Evolutionary conservation across 305 asterid species (phyloP).

Genomic region (Solanum hybrid): DNA sequence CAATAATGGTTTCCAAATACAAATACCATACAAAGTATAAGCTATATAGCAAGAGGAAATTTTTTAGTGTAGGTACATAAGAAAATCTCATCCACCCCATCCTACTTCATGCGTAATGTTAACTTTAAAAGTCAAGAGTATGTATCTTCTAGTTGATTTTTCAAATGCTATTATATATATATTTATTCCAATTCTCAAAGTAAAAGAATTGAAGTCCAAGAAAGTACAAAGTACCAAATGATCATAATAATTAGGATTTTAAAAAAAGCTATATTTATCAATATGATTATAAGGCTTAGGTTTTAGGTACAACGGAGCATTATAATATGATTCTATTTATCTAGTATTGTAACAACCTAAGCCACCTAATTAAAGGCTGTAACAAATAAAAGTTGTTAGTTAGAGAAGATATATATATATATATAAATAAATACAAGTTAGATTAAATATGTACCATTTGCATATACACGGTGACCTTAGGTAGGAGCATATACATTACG

Average conservation of each 20-base stretch:
- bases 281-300: neutral
- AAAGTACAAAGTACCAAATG: neutral
- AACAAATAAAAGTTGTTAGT: neutral
- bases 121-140: neutral
- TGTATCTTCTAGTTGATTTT: neutral
- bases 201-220: neutral
- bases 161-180: neutral
- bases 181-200: neutral
- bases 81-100: neutral
- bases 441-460: neutral
- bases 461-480: neutral
- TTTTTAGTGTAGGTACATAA: neutral
- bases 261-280: neutral
- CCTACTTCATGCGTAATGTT: neutral
- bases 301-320: neutral
- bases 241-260: neutral
- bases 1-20: neutral
- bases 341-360: neutral
- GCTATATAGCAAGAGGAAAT: neutral
- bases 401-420: neutral
- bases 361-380: neutral
- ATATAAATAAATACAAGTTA: neutral
- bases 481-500: neutral
- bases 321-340: neutral
- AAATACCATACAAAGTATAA: neutral